Conservation (phyloP, 2,329 filamentous ascomycete genomes). For the Microsporum audouinii region DNA sequence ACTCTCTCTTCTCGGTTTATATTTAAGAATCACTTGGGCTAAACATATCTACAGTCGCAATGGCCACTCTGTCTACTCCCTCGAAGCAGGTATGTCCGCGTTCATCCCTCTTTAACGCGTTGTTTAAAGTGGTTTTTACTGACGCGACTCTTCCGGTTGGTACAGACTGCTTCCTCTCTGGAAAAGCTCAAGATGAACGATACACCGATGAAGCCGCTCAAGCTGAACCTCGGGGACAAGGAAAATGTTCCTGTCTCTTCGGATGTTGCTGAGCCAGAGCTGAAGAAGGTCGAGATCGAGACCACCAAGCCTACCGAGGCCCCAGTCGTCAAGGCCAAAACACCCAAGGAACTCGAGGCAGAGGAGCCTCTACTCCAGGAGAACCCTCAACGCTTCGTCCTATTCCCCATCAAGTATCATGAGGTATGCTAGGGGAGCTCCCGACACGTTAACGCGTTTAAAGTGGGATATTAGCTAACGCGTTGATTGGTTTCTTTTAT, state of each 20-base stretch:
- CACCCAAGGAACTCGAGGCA: constrained; percentile 57
- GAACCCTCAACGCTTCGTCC: constrained; percentile 89
- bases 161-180: constrained; percentile 73
- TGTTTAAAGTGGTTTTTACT: constrained; percentile 14
- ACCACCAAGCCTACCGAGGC: constrained; percentile 35
- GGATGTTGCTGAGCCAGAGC: constrained; percentile 42
- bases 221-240: constrained; percentile 64
- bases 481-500: constrained; percentile 16
- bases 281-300: constrained; percentile 40
- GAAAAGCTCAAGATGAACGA: constrained; percentile 80
- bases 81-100: constrained; percentile 55
- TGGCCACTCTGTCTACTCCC: constrained; percentile 66
- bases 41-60: constrained; percentile 33
- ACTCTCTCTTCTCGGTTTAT: not conserved
- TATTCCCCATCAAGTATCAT: constrained; percentile 99
- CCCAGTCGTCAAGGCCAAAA: constrained; percentile 32
- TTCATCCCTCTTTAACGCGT: constrained; percentile 25
- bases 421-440: constrained; percentile 60
- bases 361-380: constrained; percentile 88
- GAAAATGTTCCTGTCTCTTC: constrained; percentile 57
- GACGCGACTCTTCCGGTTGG: constrained; percentile 25
- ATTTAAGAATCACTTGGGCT: not conserved
- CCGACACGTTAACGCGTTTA: constrained; percentile 40
- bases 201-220: constrained; percentile 80
- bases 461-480: constrained; percentile 44